Conservation (phyloP, 2,329 filamentous ascomycete species). For the Phaeosphaeria sp. region DNA sequence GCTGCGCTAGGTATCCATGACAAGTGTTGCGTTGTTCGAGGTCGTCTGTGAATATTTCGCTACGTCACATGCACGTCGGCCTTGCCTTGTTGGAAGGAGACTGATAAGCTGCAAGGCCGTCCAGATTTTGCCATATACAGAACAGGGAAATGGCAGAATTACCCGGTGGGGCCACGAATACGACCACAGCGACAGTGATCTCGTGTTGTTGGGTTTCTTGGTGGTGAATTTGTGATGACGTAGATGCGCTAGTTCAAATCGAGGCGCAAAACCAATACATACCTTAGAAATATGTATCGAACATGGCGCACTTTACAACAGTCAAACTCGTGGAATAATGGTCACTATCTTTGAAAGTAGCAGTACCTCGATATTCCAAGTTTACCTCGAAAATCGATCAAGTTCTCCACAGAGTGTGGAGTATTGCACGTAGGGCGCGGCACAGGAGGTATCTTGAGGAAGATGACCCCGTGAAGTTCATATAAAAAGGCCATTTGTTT, state of each 20-base stretch:
- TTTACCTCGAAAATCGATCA: no score
- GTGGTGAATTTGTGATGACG: background rate
- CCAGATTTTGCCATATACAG: background rate
- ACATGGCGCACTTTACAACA: no score
- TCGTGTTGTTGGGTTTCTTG: background rate
- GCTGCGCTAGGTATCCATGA: background rate
- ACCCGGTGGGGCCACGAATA: background rate
- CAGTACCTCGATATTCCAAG: no score
- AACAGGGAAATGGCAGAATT: background rate
- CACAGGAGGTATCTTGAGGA: no score
- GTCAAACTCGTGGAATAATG: no score
- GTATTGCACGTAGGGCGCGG: no score
- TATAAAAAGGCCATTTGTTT: no score
- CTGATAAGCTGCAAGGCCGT: background rate
- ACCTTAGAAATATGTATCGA: no score
- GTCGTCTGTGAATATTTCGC: conserved; percentile 5
- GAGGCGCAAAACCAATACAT: no score
- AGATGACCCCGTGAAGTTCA: no score
- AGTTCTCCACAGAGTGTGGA: no score
- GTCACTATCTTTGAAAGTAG: no score
- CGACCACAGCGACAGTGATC: background rate
- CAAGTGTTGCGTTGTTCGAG: background rate
- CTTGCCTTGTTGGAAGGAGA: conserved; percentile 10
- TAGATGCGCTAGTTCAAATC: background rate
- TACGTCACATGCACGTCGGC: background rate